Base-by-base conservation (phyloP, 2,329 filamentous ascomycete species). In the Clathrospora elynae region DNA sequence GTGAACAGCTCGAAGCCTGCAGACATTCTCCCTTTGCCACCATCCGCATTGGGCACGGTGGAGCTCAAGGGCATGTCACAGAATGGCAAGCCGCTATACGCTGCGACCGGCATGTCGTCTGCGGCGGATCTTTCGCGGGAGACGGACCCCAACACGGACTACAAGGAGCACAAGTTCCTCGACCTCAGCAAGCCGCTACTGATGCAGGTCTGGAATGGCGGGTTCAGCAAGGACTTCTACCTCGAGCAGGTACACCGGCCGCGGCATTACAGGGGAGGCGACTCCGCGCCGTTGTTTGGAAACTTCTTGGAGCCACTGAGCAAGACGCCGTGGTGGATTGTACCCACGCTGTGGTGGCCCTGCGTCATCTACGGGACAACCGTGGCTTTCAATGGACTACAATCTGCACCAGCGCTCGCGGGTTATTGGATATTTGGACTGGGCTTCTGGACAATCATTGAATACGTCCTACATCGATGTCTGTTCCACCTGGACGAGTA, bases 281-380 rank as follows among this genome's bases (percentile, higher is more conserved):
- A 84, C 50, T 96, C 90, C 5, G 93, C 93, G 24, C 93, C 93
- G 13, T 74, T 99, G 16, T 99, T 99, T 72, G 93, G 93, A 47
- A 97, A 99, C 74, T 95, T 99, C 70, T 77, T 99, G n/a, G 93
- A 99, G 74, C 93, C 93, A n/a, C 75, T 99, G 46, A 91, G 86
- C 70, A 87, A 91, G 78, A 99, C 93, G 2, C 83, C 93, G 1
- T 99, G 93, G 93, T 99, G 86, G 83, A 70, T 95, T 30, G 79
- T 99, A 8, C 93, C 93, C 2, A 78, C 78, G 0, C 48, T 95
- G 2, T 99, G 93, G 93, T 68, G 93, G 28, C 93, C 93, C n/a
- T 80, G 77, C 12, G 81, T 96, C 28, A 60, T 75, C 7, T 96
- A 90, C 64, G 90, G 88, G 17, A 82, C 85, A 8, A 82, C 79